phyloP scores from a whole-genome alignment of 768 basidiomycete genomes.

The Mrakia blollopis region DNA sequence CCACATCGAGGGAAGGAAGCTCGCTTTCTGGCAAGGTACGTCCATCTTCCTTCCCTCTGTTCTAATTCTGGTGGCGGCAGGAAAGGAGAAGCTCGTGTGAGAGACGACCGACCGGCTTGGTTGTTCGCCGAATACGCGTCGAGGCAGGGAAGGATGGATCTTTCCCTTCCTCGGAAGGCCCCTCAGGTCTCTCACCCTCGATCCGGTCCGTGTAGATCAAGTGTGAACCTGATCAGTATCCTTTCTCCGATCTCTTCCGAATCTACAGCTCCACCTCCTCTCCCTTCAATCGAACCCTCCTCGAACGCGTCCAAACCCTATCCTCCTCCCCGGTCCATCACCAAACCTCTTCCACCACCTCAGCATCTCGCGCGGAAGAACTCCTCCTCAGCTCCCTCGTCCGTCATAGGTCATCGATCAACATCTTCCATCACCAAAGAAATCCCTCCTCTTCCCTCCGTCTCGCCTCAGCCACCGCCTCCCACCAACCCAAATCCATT shows the following conservation, averaged over 20 bases:
- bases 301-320: neutral
- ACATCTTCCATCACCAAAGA: neutral
- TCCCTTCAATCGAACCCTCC: neutral
- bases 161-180: neutral
- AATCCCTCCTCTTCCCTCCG: neutral
- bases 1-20: conserved; percentile 1
- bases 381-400: neutral
- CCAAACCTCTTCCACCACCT: conserved; percentile 14
- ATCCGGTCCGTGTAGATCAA: neutral
- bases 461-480: neutral
- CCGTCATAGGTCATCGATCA: neutral
- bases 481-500: neutral
- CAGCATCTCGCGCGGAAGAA: conserved; percentile 14
- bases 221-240: neutral
- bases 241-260: neutral
- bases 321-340: neutral
- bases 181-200: neutral
- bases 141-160: neutral
- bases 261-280: neutral
- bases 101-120: too few species aligned
- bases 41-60: neutral
- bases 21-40: conserved; percentile 10
- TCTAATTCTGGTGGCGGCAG: neutral
- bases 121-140: neutral
- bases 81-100: neutral